Evolutionary conservation across 164 flowering plant genomes (phyloP).

Genomic region (Tetrastigma voinierianum): DNA sequence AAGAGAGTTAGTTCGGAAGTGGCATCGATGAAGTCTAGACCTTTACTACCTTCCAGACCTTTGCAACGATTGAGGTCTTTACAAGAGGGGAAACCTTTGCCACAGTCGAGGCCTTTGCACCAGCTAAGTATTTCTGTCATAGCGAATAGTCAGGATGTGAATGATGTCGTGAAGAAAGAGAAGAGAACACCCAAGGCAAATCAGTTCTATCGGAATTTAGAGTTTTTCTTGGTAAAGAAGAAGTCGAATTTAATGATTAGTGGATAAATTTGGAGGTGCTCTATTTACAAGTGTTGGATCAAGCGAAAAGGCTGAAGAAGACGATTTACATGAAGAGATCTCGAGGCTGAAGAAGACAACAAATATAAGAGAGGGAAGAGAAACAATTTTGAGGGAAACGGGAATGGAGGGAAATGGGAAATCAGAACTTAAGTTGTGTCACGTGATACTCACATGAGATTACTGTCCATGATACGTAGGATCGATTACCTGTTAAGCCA

Average conservation of each 20-base stretch:
- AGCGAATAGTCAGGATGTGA: conserved; percentile 46
- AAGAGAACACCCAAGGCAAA: conserved; percentile 89
- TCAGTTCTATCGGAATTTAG: conserved; percentile 70
- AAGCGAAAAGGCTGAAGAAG: too few relatives aligned
- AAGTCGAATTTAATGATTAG: conserved; percentile 62
- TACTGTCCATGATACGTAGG: too few relatives aligned
- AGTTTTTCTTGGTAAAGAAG: conserved; percentile 83
- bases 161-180: conserved; percentile 66
- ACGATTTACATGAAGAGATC: too few relatives aligned
- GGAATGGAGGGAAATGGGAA: too few relatives aligned
- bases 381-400: too few relatives aligned
- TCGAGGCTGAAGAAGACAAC: too few relatives aligned
- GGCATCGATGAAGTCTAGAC: conserved; percentile 39
- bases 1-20: conserved; percentile 47
- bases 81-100: conserved; percentile 18
- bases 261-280: too few relatives aligned
- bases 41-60: conserved; percentile 42
- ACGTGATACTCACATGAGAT: too few relatives aligned
- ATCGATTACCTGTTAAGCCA: too few relatives aligned
- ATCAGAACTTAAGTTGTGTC: too few relatives aligned
- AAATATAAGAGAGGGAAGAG: too few relatives aligned
- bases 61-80: conserved; percentile 29
- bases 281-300: too few relatives aligned
- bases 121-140: conserved; percentile 53
- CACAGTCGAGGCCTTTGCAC: conserved; percentile 35